Conservation (phyloP, 2,329 filamentous ascomycete species). For the Sphaceloma murrayae region DNA sequence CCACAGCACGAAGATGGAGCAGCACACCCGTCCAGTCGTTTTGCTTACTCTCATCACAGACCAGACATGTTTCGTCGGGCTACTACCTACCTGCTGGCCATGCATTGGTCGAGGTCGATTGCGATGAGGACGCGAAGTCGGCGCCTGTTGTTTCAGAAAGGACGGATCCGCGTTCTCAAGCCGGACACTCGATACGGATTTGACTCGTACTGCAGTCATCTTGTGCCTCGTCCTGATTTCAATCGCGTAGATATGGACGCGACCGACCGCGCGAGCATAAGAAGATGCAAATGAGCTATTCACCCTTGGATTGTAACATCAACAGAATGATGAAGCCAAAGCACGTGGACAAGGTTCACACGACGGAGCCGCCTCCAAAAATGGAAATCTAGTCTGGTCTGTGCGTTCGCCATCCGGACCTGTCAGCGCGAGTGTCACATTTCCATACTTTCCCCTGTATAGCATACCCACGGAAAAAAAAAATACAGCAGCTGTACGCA, state of each 20-base stretch:
- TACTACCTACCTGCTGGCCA: background rate
- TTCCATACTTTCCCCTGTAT: background rate
- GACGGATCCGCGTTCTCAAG: slow-evolving; percentile 7
- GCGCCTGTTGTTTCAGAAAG: slow-evolving; percentile 15
- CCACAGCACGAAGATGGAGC: background rate
- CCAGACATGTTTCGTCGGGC: slow-evolving; percentile 11
- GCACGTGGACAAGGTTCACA: background rate
- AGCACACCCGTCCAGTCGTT: slow-evolving; percentile 7
- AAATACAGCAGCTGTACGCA: background rate
- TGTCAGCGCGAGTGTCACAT: background rate
- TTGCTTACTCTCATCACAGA: slow-evolving; percentile 1
- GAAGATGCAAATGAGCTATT: too few relatives aligned
- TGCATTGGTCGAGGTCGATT: slow-evolving; percentile 16
- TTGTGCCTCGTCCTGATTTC: too few relatives aligned
- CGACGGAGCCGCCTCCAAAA: slow-evolving; percentile 6
- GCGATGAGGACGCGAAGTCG: slow-evolving; percentile 16
- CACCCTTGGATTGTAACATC: too few relatives aligned
- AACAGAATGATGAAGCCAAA: too few relatives aligned
- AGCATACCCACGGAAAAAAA: background rate
- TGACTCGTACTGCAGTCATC: too few relatives aligned
- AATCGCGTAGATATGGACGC: too few relatives aligned
- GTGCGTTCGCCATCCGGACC: slow-evolving; percentile 1
- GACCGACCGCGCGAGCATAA: too few relatives aligned
- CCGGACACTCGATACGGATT: background rate
- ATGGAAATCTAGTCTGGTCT: slow-evolving; percentile 8